Evolutionary conservation across 306 rosid genomes (phyloP), one percentile per base, ranked within the genome.

Genomic region (Glycine soja): DNA sequence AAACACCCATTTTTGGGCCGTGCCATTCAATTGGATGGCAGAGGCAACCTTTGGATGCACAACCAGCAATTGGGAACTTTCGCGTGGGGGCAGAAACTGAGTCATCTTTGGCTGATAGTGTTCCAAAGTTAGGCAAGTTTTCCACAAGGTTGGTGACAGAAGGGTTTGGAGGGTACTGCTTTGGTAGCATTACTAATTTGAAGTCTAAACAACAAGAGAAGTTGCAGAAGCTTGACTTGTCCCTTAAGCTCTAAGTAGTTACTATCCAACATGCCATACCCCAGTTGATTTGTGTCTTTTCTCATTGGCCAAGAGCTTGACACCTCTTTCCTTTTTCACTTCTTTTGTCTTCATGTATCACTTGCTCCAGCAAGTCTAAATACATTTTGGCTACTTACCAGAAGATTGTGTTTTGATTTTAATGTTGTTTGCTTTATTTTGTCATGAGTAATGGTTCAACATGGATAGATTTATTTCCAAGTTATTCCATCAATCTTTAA

Each of bases 151-250:
- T 24, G 30, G 30, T 24, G 30, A 24, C 30, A 24, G 30, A 24
- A 24, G 85, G 85, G 51, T 72, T 83, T 66, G 87, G 87, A 72
- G 80, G 85, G 16, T 76, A 70, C 76, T 52, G 84, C 61, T 65
- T 83, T 30, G 85, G 74, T 57, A 71, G 79, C 70, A 70, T 74
- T 83, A 16, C 80, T 13, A 83, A 83, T 86, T 74, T 83, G 76
- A 83, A 76, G 54, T 32, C 85, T 71, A 83, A 86, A 76, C 89
- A 86, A 72, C 89, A 83, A 76, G 89, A 83, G 34, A 94, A 95
- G 58, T 82, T 90, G 79, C 90, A 89, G 87, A 92, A 90, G 78
- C 98, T 96, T 81, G 99, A 96, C 90, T 90, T 96, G 86, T 91
- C 98, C 61, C 99, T 96, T 53, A 96, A 88, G 88, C 98, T 96